Evolutionary conservation across 2,329 filamentous ascomycete genomes (phyloP), one percentile per base, ranked within the genome.

Genomic region (Aspergillus sp.): DNA sequence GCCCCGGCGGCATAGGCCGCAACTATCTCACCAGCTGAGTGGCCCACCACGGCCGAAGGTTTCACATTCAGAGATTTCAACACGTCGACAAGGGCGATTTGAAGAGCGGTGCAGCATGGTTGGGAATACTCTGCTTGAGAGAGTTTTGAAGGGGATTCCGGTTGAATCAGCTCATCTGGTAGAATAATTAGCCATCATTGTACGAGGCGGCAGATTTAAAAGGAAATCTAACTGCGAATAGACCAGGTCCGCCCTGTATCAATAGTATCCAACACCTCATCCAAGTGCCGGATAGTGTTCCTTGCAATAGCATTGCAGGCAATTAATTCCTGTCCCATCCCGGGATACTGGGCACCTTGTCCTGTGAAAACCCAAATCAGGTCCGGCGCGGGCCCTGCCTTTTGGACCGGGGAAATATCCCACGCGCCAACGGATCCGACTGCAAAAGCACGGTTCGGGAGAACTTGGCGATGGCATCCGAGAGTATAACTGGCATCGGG

Each of bases 271-370:
- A 56, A 26, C 13, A 52, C 45, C 4, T 34, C 5, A 30, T 57
- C 43, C n/a, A 52, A 18, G 3, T 20, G 4, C 11, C 24, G 24
- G 17, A 57, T 57, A 5, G 55, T 55, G 11, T 24, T 18, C 15
- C 17, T 34, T 13, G 43, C 38, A 24, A 34, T 34, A 11, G n/a
- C 7, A 36, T 34, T 48, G 13, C 15, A 5, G 5, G 7, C 32
- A 5, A 57, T 18, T 26, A 53, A 18, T 15, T 48, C 42, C 20
- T 11, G 11, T 4, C 68, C 71, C 71, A 74, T 74, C 5, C 39
- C 54, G 7, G 58, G 20, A 59, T 66, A 74, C 38, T 73, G 69
- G 5, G 71, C 69, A 2, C 71, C 71, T 43, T 74, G 71, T 2
- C 71, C 71, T 2, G 55, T 54, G 12, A 61, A 61, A 13, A 56